Conservation (phyloP, 2,329 filamentous ascomycete species). For the Monosporascus sp. region DNA sequence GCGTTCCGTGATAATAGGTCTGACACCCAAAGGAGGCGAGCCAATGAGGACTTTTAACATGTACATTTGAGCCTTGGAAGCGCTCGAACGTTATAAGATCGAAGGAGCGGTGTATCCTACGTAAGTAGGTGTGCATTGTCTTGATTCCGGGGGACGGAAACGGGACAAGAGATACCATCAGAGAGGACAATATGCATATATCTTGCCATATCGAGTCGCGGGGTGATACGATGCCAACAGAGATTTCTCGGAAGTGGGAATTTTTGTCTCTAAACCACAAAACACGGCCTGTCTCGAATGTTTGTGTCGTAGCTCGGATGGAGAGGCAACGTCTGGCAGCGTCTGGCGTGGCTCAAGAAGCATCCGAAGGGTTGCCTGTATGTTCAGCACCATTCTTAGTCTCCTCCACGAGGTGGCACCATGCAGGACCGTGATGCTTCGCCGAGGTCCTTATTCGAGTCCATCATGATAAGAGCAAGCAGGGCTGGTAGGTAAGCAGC, state of each 20-base stretch:
- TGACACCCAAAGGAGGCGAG: background rate
- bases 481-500: too few species aligned
- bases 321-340: too few species aligned
- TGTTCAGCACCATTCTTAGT: too few species aligned
- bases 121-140: background rate
- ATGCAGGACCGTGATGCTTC: too few species aligned
- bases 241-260: background rate
- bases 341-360: too few species aligned
- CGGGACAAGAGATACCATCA: too few species aligned
- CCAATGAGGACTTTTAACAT: background rate
- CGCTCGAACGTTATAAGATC: background rate
- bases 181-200: background rate
- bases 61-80: background rate
- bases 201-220: background rate
- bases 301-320: too few species aligned
- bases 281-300: background rate
- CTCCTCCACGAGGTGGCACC: too few species aligned
- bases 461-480: too few species aligned
- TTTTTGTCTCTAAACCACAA: background rate
- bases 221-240: background rate
- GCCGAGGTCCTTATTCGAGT: too few species aligned
- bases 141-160: too few species aligned
- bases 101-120: background rate
- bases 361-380: too few species aligned
- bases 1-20: background rate